A percentile compares a stretch with the other conserved stretches of the same genome.
These are phyloP conservation scores for Phytophthora tentaculata DNA, from an alignment of 352 stramenopile genomes.

Conservation along the genomic window DNA sequence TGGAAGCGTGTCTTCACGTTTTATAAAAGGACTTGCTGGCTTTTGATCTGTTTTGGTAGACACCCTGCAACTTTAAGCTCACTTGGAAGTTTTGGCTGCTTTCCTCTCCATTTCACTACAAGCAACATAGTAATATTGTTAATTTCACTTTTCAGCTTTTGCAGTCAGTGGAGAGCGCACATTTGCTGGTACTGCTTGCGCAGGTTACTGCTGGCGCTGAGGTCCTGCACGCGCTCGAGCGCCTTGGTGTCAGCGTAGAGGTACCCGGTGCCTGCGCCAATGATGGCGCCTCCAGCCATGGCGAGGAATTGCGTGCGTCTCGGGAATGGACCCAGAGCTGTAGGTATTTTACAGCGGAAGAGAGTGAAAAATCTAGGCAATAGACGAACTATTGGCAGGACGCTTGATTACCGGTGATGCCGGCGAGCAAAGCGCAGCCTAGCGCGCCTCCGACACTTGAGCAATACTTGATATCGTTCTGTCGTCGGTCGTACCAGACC, in stretches of 20 bases:
- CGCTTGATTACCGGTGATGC: conserved; percentile 56
- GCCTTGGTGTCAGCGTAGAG: conserved; percentile 77
- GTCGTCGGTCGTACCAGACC: conserved; percentile 79
- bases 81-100: conserved; percentile 52
- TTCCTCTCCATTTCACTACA: conserved; percentile 71
- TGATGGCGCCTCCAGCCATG: conserved; percentile 63
- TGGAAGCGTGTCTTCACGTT: conserved; percentile 32
- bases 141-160: no score
- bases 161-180: no score
- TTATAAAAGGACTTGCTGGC: conserved; percentile 36
- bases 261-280: conserved; percentile 66
- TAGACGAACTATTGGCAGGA: neutral
- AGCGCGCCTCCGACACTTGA: conserved; percentile 61
- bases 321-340: conserved; percentile 68
- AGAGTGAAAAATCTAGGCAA: conserved; percentile 4
- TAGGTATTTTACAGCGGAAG: conserved; percentile 19
- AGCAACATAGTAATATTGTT: no score
- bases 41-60: conserved; percentile 25
- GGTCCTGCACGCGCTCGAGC: conserved; percentile 74
- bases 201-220: conserved; percentile 77
- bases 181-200: conserved; percentile 86
- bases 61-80: conserved; percentile 1
- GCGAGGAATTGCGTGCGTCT: conserved; percentile 62
- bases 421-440: conserved; percentile 53
- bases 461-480: conserved; percentile 72